A percentile compares a stretch with the other conserved stretches of the same genome.
Conservation (phyloP, 1,139 yeast genomes). For the Candida sanyaensis region DNA sequence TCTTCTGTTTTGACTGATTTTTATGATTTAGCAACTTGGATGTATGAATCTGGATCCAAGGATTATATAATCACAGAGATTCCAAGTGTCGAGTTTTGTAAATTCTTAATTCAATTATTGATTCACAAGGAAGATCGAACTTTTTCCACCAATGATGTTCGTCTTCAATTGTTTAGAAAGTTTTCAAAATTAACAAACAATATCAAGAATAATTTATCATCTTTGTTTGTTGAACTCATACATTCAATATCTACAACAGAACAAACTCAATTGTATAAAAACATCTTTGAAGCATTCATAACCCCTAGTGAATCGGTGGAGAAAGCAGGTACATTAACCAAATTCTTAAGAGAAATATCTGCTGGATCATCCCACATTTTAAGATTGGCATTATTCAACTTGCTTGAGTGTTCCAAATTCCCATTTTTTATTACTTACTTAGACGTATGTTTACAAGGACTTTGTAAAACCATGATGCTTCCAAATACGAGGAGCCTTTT, state of each 20-base stretch:
- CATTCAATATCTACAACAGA: conserved; percentile 5
- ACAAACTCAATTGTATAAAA: conserved; percentile 32
- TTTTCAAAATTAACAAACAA: conserved; percentile 21
- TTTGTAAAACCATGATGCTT: conserved; percentile 20
- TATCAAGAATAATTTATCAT: conserved; percentile 9
- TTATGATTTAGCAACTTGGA: conserved; percentile 36
- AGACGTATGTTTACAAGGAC: conserved; percentile 20
- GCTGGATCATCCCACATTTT: conserved; percentile 27
- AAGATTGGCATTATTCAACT: conserved; percentile 37
- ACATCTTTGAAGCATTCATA: conserved; percentile 30
- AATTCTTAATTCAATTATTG: conserved; percentile 17
- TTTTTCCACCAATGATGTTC: conserved; percentile 5
- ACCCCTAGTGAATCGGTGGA: conserved; percentile 41
- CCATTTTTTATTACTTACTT: conserved; percentile 33
- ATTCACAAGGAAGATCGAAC: conserved; percentile 12
- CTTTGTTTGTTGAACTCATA: conserved; percentile 5
- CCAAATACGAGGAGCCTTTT: conserved; percentile 26
- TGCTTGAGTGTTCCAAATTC: conserved; percentile 41
- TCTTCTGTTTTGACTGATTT: conserved; percentile 29
- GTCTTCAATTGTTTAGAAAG: conserved; percentile 5
- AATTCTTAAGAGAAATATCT: conserved; percentile 35
- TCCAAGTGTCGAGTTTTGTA: conserved; percentile 21
- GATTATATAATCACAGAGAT: conserved; percentile 25
- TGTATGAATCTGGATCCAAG: conserved; percentile 30
- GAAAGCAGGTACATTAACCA: conserved; percentile 37